These are phyloP conservation scores for Lachnellula occidentalis DNA, from an alignment of 2,329 filamentous ascomycete species.

Conservation along the genomic window DNA sequence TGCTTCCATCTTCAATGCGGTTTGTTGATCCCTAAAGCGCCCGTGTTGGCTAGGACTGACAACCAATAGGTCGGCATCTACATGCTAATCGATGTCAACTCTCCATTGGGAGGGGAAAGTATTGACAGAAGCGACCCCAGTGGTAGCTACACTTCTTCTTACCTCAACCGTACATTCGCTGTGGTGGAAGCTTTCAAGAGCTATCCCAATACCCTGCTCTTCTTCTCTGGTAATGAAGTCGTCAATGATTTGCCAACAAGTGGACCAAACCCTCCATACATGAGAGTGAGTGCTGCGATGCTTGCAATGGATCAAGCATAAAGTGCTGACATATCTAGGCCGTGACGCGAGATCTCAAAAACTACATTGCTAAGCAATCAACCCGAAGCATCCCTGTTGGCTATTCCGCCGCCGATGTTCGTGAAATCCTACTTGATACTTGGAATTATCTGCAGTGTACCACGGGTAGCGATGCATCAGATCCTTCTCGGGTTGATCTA, in stretches of 20 bases:
- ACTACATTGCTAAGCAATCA: conserved; percentile 68
- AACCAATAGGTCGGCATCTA: conserved; percentile 51
- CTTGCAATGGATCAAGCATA: neutral
- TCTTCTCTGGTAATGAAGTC: conserved; percentile 77
- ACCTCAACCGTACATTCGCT: conserved; percentile 62
- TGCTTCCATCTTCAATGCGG: conserved; percentile 62
- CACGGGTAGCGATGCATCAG: conserved; percentile 44
- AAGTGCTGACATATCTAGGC: conserved; percentile 44
- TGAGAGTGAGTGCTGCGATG: conserved; percentile 37
- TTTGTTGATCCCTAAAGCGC: conserved; percentile 25
- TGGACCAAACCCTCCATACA: conserved; percentile 59
- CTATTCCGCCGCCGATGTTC: conserved; percentile 77
- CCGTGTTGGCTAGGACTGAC: conserved; percentile 1
- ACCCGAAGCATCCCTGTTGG: conserved; percentile 68
- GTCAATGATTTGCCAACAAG: conserved; percentile 62
- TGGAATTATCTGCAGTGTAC: conserved; percentile 71
- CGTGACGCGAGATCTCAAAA: conserved; percentile 74
- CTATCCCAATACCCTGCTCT: conserved; percentile 63
- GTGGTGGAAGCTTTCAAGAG: conserved; percentile 61
- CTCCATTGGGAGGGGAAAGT: conserved; percentile 53
- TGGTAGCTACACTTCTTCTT: conserved; percentile 53
- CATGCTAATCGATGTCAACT: conserved; percentile 65
- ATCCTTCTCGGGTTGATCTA: conserved; percentile 63
- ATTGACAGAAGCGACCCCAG: conserved; percentile 50
- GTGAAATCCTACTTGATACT: conserved; percentile 64